A percentile compares a stretch with the other conserved stretches of the same genome.
Evolutionary conservation across 2,329 filamentous ascomycete species (phyloP).

Genomic region (Truncatella angustata): DNA sequence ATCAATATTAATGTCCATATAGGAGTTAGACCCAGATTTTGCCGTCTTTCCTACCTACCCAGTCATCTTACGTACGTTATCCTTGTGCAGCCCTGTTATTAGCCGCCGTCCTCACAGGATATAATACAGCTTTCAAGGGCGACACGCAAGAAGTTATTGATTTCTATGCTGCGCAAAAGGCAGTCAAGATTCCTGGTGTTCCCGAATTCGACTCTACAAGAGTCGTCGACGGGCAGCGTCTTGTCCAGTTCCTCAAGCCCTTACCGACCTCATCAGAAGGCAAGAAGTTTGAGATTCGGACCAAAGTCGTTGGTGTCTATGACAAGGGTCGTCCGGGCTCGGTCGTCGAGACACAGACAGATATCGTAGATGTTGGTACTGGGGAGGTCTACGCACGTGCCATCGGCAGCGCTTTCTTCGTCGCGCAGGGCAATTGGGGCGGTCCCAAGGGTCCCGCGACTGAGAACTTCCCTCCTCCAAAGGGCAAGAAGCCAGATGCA

Average conservation of each 20-base stretch:
- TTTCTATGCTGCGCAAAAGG: slow-evolving; percentile 72
- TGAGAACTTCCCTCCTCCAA: slow-evolving; percentile 73
- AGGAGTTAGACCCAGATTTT: slow-evolving; percentile 88
- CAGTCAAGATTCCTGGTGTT: slow-evolving; percentile 68
- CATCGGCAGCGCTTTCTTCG: slow-evolving; percentile 72
- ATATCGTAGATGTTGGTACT: slow-evolving; percentile 67
- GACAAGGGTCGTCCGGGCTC: slow-evolving; percentile 85
- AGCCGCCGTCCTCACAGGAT: neutral
- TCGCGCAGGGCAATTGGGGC: slow-evolving; percentile 79
- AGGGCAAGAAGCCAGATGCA: slow-evolving; percentile 68
- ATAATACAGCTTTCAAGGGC: slow-evolving; percentile 68
- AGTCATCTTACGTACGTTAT: slow-evolving; percentile 67
- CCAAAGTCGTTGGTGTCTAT: slow-evolving; percentile 80
- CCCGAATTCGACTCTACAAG: slow-evolving; percentile 73
- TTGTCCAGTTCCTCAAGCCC: slow-evolving; percentile 72
- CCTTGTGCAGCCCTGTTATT: neutral
- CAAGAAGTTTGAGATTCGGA: slow-evolving; percentile 71
- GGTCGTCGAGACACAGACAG: slow-evolving; percentile 76
- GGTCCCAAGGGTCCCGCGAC: slow-evolving; percentile 86
- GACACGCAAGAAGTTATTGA: slow-evolving; percentile 74
- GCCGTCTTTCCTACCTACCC: slow-evolving; percentile 87
- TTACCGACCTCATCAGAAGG: slow-evolving; percentile 71
- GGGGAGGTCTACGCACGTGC: slow-evolving; percentile 71
- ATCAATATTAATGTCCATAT: slow-evolving; percentile 2
- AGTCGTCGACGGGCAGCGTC: slow-evolving; percentile 81